Percentiles rank a stretch among this genome's conserved stretches.
These are phyloP conservation scores for Purpureocillium lavendulum DNA, from an alignment of 2,329 filamentous ascomycete genomes.

Conservation along the genomic window DNA sequence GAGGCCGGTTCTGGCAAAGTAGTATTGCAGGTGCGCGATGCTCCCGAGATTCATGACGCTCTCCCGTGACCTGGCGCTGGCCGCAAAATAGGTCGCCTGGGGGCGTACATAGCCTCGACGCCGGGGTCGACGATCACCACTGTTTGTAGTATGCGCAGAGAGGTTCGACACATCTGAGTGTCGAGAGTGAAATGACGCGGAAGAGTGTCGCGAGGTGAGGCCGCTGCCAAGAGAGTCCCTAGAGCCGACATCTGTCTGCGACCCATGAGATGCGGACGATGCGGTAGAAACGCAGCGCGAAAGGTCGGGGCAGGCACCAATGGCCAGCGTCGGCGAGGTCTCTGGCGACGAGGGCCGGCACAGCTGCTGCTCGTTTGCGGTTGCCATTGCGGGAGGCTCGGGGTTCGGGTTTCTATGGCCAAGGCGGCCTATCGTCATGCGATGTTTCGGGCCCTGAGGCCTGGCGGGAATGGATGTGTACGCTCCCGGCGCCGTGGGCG, in stretches of 20 bases:
- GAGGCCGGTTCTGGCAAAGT: conserved; percentile 90
- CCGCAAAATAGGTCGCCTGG: conserved; percentile 80
- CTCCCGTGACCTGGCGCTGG: conserved; percentile 81
- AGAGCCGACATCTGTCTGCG: conserved; percentile 38
- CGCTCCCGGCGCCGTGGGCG: too few species aligned
- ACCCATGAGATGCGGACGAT: conserved; percentile 50
- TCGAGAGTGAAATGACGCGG: conserved; percentile 44
- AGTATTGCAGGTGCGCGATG: conserved; percentile 96
- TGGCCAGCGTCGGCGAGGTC: conserved; percentile 51
- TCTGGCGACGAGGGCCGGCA: conserved; percentile 43
- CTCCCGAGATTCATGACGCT: conserved; percentile 94
- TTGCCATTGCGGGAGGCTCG: conserved; percentile 17
- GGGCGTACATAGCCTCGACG: conserved; percentile 82
- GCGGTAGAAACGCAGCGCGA: conserved; percentile 57
- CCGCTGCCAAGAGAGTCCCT: conserved; percentile 50
- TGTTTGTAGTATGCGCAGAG: conserved; percentile 39
- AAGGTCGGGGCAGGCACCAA: conserved; percentile 49
- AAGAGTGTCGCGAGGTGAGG: conserved; percentile 50
- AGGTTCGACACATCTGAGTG: conserved; percentile 31
- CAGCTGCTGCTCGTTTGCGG: conserved; percentile 20
- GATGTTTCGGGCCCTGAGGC: neutral
- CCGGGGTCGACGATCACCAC: conserved; percentile 32
- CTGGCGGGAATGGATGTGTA: too few species aligned
- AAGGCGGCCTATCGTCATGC: neutral
- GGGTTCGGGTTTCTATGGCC: too few species aligned